phyloP scores from a whole-genome alignment of 306 rosid genomes.

The Glycine latifolia region DNA sequence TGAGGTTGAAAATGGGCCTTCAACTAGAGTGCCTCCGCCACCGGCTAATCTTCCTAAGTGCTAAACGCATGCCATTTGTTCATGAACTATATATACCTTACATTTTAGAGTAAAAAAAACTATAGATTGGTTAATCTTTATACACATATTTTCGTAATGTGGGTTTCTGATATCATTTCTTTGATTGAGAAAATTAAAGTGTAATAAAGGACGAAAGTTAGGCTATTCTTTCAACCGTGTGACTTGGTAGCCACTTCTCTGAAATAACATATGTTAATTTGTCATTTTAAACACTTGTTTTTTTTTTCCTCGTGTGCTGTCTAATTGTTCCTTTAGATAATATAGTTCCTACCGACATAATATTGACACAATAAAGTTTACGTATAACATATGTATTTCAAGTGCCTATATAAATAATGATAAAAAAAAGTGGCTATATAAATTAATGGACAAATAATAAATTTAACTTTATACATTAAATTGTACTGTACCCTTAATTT shows the following conservation, averaged over 20 bases:
- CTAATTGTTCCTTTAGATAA: background rate
- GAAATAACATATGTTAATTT: slow-evolving; percentile 7
- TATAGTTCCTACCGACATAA: background rate
- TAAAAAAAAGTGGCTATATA: too few species aligned
- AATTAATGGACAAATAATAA: too few species aligned
- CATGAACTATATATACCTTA: background rate
- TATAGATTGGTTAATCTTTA: background rate
- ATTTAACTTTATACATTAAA: too few species aligned
- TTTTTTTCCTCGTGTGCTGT: background rate
- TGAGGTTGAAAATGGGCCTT: slow-evolving; percentile 49
- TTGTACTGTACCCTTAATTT: too few species aligned
- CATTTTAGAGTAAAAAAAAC: background rate
- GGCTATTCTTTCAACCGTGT: slow-evolving; percentile 35
- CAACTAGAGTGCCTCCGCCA: slow-evolving; percentile 57
- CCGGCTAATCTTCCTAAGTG: slow-evolving; percentile 73
- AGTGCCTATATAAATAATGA: too few species aligned
- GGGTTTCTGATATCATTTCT: slow-evolving; percentile 6
- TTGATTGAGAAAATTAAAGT: background rate
- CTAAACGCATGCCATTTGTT: slow-evolving; percentile 9
- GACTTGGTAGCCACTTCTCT: background rate
- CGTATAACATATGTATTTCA: background rate
- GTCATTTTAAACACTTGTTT: background rate
- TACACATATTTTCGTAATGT: slow-evolving; percentile 3
- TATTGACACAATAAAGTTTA: background rate
- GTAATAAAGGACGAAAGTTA: slow-evolving; percentile 36